Evolutionary conservation across 1,284 basidiomycete species (phyloP), one percentile per base, ranked within the genome.

Genomic region (Ganoderma lingzhi): DNA sequence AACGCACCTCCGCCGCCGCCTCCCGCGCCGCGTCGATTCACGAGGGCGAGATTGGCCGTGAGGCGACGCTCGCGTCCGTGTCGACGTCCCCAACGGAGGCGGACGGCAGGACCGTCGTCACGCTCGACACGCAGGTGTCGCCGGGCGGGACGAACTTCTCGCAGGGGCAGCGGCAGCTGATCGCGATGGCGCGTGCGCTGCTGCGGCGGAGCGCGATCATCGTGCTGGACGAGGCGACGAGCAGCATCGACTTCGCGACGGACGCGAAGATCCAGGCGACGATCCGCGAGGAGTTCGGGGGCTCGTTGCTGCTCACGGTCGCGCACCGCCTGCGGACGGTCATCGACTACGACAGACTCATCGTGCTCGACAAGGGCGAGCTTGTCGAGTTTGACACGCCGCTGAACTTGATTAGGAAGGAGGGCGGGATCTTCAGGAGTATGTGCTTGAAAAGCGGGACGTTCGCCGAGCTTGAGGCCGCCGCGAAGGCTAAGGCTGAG

Each of bases 361-460:
- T 97, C 58, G 92, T 97, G 0, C 84, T 98, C 4, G 90, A 95
- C 74, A 90, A 94, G 72, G 96, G 96, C 76, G 80, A 87, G 83
- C 82, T 96, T 51, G 89, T 84, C 9, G 96, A 97, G 79, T 93
- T 93, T 71, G 96, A 96, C 77, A 95, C 94, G 0, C 96, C 96
- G 0, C 85, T 87, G 79, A 90, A 89, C 65, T 81, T 96, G 73
- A 90, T 96, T 23, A 84, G 87, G 60, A 93, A 91, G 73, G 88
- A 93, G 64, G 86, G 85, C 56, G 92, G 94, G 0, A 86, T 93
- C 19, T 96, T 96, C 81, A 86, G 92, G 73, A 86, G 82, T 39
- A 92, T 96, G 88, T 96, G 94, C 74, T 80, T 95, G 73, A 93
- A 94, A 81, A 95, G 92, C 67, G 94, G 94, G 32, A 90, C 88